Evolutionary conservation across 257 asterid species (phyloP), one percentile per base, ranked within the genome.

Genomic region (Solanum pennellii): DNA sequence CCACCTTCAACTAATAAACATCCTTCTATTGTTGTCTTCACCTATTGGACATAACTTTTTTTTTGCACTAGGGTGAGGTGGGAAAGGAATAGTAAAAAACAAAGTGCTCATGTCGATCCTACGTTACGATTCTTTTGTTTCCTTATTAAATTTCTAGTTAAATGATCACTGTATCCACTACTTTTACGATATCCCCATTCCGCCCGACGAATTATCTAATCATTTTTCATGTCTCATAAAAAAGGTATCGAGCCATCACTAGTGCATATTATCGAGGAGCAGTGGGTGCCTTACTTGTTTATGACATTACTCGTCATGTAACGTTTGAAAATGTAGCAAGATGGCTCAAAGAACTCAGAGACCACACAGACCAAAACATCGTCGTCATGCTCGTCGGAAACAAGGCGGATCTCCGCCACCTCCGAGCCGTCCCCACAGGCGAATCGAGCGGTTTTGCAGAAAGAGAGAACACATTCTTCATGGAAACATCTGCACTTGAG

Each of bases 221-320:
- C 25, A 10, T 9, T 2, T 80, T 80, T 47, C 44, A 5, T 45
- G 25, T 23, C 41, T 80, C 68, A 49, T 47, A 47, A 52, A 83
- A 95, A 83, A 95, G 98, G 98, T 95, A 95, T 90, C 98, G 98
- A 0, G 98, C 98, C 14, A 95, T 95, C 86, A 94, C 98, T 10
- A 95, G 98, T 20, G 98, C 98, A 5, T 95, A 95, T 86, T 95
- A 95, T 87, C 87, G 98, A 89, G 98, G 98, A 59, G 98, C 98
- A 1, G 97, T 95, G 0, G 98, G 98, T 8, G 98, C 98, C 3
- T 86, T 95, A 21, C 91, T 95, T 2, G 98, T 95, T 35, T 95
- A 95, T 21, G 98, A 95, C 69, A 96, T 95, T 35, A 94, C 98
- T 1, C 96, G 98, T 1, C 93, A 94, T 7, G 96, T 94, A 89